Evolutionary conservation across 345 rosid species (phyloP), one percentile per base, ranked within the genome.

Genomic region (Bretschneidera sinensis): DNA sequence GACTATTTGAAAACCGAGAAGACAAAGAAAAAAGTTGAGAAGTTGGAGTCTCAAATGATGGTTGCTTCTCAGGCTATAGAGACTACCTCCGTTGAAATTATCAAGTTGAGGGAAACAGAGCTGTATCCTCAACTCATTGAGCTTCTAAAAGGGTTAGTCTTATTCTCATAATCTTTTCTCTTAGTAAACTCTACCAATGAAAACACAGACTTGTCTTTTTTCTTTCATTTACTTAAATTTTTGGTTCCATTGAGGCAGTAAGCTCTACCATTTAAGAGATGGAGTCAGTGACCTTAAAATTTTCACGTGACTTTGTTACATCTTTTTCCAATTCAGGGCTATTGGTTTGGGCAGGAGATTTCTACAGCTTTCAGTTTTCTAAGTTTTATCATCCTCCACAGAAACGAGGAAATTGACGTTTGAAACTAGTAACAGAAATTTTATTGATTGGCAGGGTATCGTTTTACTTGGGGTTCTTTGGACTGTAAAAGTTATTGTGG

Each of bases 71-170:
- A 85, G 60, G 97, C 95, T 43, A 87, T 90, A 45, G 89, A 84
- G 49, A 77, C 94, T 15, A 85, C 88, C 6, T 90, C 97, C 24
- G 60, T 80, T 10, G 99, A 90, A 77, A 94, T 94, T 69, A 65
- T 86, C 75, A 87, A 86, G 68, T 62, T 94, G 55, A 81, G 99
- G 60, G 97, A 94, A 55, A 78, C 82, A 0, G 84, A 89, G 68
- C 92, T 94, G 9, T 88, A 80, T 59, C 95, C 99, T 52, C 99
- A 94, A 67, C 96, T 94, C 43, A 69, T 89, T 18, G 88, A 94
- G 62, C 85, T 89, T 2, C 85, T 87, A 11, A 86, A 94, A 80
- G 96, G 96, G 97, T 89, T 57, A 72, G 91, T 81, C 24, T 31
- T 47, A 22, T 35, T 49, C 43, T 22, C 39, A 28, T n/a, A n/a